Evolutionary conservation across 495 filamentous ascomycete species (phyloP), one percentile per base, ranked within the genome.

Genomic region (Neurospora sp.): DNA sequence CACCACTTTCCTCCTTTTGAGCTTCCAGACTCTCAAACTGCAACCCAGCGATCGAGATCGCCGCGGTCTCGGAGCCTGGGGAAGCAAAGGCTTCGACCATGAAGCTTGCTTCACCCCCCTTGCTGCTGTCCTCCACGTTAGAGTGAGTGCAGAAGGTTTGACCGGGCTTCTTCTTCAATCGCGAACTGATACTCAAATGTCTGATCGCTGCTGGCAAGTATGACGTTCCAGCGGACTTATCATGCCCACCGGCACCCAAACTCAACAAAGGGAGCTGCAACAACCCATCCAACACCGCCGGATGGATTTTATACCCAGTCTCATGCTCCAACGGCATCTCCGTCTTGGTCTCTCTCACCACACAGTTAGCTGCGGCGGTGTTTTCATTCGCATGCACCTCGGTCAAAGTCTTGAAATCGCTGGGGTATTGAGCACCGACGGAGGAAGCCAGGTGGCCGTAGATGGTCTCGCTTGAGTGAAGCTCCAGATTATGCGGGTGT

Each of bases 291-390:
- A 87, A 71, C 1, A 82, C 78, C 0, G 83, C 79, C 9, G 86
- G 85, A 59, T 87, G 86, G 1, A 84, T 70, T 42, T 86, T 76
- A 71, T 78, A 84, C 0, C 79, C 74, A 1, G 81, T 83, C 72
- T 88, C 84, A 48, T 82, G 78, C 38, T 75, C 75, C 69, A 83
- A 39, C 0, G 87, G 87, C 86, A 89, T 89, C 27, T 76, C 78
- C 9, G 79, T 70, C 5, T 75, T 81, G 9, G 85, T 87, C 53
- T 89, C 83, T 1, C 82, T 82, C 17, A 84, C 76, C 12, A 72
- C n/a, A n/a, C 83, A 76, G 8, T 76, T 79, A 1, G 80, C 85
- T 8, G 79, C 78, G 71, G 68, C 75, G 4, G 69, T 79, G 70
- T 69, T 79, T 74, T 69, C 73, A 73, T 77, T 70, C 75, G 79